Base-by-base conservation (phyloP, 106 monocot species). In the Posidonia australis region DNA sequence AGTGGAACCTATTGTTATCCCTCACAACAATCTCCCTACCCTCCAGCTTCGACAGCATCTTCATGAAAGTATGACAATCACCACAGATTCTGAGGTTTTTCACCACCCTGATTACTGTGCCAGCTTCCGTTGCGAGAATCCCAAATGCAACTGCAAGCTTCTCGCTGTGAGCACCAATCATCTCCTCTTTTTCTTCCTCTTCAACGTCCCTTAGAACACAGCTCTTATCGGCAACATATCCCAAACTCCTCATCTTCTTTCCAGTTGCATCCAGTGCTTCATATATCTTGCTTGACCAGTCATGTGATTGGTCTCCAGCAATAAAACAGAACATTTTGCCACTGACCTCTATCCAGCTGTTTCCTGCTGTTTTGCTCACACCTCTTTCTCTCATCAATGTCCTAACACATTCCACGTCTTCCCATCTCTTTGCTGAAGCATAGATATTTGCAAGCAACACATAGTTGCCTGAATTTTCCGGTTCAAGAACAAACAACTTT, bases 51-150 rank as follows among this genome's bases (percentile, higher is more conserved):
- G 78, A 78, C 11, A 68, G 43, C 67, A 78, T 68, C 56, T 78
- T 73, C 23, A 78, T 73, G 44, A 52, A 53, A 32, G 43, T 10
- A 73, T 74, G 73, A 29, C 78, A 78, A 18, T 78, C 78, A 16
- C 63, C 69, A 25, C 78, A 78, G n/a, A 78, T 74, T 57, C 73
- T 78, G 0, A 78, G 78, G 61, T 78, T 78, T 58, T 78, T 78
- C 63, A 78, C 73, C 6, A 78, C 64, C 64, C 73, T 78, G 4
- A 78, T 63, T 9, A 42, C 58, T 5, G 31, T 31, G 18, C 57
- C 43, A 10, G 20, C 31, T 27, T 63, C 73, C 36, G 25, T 42
- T 23, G 63, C 68, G 6, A 78, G 69, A 10, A 78, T 63, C 1
- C 17, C 44, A 42, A 73, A 78, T 5, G 57, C 78, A 10, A 78